Base-by-base conservation (phyloP, 352 stramenopile species). In the Phytophthora sojae region DNA sequence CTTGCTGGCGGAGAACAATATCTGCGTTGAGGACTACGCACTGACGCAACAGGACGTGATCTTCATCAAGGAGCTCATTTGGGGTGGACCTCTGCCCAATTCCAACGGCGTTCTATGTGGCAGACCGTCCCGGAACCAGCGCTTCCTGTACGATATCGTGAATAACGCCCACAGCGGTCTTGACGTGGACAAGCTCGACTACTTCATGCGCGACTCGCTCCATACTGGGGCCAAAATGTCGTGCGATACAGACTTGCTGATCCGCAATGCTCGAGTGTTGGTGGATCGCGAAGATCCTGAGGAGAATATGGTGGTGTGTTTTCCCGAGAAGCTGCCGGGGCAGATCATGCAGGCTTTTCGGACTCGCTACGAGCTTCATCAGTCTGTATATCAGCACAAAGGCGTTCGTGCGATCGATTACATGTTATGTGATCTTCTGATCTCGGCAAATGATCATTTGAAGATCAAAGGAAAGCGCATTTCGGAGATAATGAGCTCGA, bases 101-200 rank as follows among this genome's bases (percentile, higher is more conserved):
- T 82, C 50, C 2, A 64, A 71, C 14, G 73, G 67, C 0, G 17
- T 67, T 42, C 63, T 90, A 1, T 57, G 53, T n/a, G 86, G 86
- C 35, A 80, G 88, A 0, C 75, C 81, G 4, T 70, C 67, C 52
- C 70, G 71, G 9, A 57, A 81, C 19, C 77, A 91, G 44, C 67
- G 63, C 1, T 97, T 97, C 56, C 59, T 97, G 39, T 98, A 97
- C 70, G 85, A 97, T 64, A 87, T 98, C 60, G 90, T 98, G 25
- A 96, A 96, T 61, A 98, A 98, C 64, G 75, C 89, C 3, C 76
- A 87, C 15, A 96, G 86, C 45, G 90, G 89, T 11, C 71, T 98
- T 0, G 92, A 98, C 49, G 90, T 97, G 7, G 92, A 97, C 77
- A 98, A 97, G 67, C 76, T 98, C 2, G 92, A 97, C 63, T 98